Base-by-base conservation (phyloP, 1,284 basidiomycete species). In the Earliella scabrosa region DNA sequence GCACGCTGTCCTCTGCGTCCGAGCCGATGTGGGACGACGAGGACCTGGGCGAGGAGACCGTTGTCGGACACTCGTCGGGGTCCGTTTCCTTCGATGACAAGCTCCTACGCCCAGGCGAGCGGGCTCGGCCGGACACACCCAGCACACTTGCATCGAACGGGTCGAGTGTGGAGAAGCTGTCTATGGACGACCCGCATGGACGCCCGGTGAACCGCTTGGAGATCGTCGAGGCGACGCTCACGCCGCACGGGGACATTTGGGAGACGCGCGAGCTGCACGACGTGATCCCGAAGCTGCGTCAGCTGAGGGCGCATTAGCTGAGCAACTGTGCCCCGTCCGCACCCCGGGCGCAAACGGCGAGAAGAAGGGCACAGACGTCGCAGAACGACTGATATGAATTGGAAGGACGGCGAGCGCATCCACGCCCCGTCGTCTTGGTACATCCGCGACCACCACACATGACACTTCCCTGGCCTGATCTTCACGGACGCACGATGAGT, bases 211-310 rank as follows among this genome's bases (percentile, higher is more conserved):
- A 53, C n/a, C 45, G 59, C 29, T 21, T 66, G 32, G 61, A 65
- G 58, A 53, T 66, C 27, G 58, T 58, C 46, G 57, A 63, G 46
- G 49, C 58, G 16, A 65, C 60, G 9, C 52, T 64, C 27, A 61
- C 50, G 23, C 29, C 59, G 27, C 50, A 60, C 10, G 63, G 65
- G n/a, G 66, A 66, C 9, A 56, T 61, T 9, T 68, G 65, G 63
- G 52, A 66, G 54, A 55, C 60, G 60, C 63, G 60, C 51, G 68
- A 68, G 31, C 26, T 68, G n/a, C 45, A 57, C 31, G 61, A 69
- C 35, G 66, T 69, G 14, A 64, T 71, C 24, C 66, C 66, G 45
- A 63, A 50, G 34, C 59, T 70, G 57, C 54, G 68, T 20, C 61
- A 56, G 58, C 58, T 70, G 52, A 60, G 61, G 52, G 61, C 59